Percentiles rank a stretch among this genome's conserved stretches.
phyloP scores from a whole-genome alignment of 1,284 basidiomycete species.

The Heterobasidion parviporum region DNA sequence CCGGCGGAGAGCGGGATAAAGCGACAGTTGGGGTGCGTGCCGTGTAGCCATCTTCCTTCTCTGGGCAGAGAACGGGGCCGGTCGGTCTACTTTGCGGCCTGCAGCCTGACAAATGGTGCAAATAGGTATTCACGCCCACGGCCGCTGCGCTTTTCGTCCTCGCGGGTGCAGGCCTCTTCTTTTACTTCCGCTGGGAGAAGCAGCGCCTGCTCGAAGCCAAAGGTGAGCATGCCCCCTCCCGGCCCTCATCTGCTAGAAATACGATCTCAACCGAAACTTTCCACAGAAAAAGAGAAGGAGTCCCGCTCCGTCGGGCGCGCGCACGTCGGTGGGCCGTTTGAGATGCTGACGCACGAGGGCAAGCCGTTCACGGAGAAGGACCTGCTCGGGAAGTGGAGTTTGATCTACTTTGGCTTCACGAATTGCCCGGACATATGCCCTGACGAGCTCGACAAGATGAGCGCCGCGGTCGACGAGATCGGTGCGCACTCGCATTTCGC shows the following conservation, averaged over 20 bases:
- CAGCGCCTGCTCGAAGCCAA: slow-evolving; percentile 66
- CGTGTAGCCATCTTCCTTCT: no score
- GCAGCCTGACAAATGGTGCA: background rate
- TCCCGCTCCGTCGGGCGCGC: slow-evolving; percentile 57
- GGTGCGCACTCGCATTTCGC: slow-evolving; percentile 37
- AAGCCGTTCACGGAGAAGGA: slow-evolving; percentile 78
- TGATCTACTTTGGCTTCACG: slow-evolving; percentile 97
- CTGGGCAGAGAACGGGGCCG: no score
- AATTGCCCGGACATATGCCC: slow-evolving; percentile 99
- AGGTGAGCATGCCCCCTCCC: slow-evolving; percentile 33
- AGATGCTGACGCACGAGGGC: slow-evolving; percentile 60
- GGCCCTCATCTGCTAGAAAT: background rate
- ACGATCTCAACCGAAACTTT: no score
- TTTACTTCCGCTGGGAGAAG: slow-evolving; percentile 90
- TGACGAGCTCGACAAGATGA: slow-evolving; percentile 96
- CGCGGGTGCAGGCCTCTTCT: slow-evolving; percentile 77
- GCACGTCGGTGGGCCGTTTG: slow-evolving; percentile 87
- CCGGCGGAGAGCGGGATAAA: background rate
- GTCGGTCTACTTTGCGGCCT: no score
- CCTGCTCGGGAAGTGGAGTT: slow-evolving; percentile 77
- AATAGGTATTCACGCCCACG: slow-evolving; percentile 80
- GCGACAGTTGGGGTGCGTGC: background rate
- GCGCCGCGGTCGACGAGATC: slow-evolving; percentile 68
- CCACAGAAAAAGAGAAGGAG: slow-evolving; percentile 56
- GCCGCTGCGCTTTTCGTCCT: slow-evolving; percentile 79